These are phyloP conservation scores for Silybum marianum DNA, from an alignment of 129 eudicot species.

Conservation along the genomic window DNA sequence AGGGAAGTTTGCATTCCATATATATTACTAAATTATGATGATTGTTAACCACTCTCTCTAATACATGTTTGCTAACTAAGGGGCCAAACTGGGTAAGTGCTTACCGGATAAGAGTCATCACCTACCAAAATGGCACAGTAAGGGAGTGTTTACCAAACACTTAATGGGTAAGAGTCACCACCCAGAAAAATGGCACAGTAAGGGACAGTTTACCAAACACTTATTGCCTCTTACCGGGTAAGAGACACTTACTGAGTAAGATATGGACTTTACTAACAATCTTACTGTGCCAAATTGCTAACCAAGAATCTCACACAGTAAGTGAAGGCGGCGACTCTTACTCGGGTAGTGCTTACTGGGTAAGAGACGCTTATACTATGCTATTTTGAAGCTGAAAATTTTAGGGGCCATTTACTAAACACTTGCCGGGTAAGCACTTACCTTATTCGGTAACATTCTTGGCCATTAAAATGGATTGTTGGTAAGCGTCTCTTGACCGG, in stretches of 20 bases:
- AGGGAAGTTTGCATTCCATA: not conserved
- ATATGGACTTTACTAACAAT: not conserved
- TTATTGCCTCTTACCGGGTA: too few species aligned
- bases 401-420: not conserved
- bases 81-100: not conserved
- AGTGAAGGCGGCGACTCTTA: not conserved
- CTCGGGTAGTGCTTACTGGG: not conserved
- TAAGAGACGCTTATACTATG: not conserved
- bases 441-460: too few species aligned
- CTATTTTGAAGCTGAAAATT: not conserved
- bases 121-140: not conserved
- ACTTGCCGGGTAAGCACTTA: too few species aligned
- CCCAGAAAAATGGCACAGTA: not conserved
- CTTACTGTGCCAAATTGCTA: not conserved
- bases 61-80: not conserved
- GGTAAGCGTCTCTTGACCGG: too few species aligned
- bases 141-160: not conserved
- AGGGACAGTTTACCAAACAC: not conserved
- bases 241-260: not conserved
- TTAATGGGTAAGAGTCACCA: not conserved
- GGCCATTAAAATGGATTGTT: too few species aligned
- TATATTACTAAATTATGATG: not conserved
- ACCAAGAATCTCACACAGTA: not conserved
- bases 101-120: not conserved
- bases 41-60: not conserved